phyloP scores from a whole-genome alignment of 352 stramenopile genomes.

The Globisporangium alternatum region DNA sequence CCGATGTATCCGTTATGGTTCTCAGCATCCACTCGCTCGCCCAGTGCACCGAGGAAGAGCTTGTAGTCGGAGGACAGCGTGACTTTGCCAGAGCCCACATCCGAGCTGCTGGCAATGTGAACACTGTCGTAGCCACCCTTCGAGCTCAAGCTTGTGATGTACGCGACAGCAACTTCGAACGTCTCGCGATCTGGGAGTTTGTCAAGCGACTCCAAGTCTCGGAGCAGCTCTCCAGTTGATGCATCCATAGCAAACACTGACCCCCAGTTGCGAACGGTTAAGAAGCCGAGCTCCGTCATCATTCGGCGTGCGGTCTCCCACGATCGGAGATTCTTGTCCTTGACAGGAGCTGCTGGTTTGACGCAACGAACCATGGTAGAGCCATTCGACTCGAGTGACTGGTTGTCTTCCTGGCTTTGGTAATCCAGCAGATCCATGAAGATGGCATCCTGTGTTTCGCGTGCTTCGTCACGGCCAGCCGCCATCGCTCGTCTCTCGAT shows the following conservation, averaged over 20 bases:
- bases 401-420: conserved; percentile 57
- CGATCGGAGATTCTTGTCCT: conserved; percentile 56
- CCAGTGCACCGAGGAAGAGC: conserved; percentile 64
- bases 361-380: conserved; percentile 20
- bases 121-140: conserved; percentile 78
- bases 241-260: conserved; percentile 80
- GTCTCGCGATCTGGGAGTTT: conserved; percentile 75
- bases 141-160: conserved; percentile 61
- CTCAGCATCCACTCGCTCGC: conserved; percentile 48
- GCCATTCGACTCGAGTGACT: conserved; percentile 22
- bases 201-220: conserved; percentile 69
- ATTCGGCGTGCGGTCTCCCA: conserved; percentile 78
- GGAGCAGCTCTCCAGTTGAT: conserved; percentile 44
- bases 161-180: conserved; percentile 81
- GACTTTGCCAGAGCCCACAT: conserved; percentile 38
- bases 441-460: conserved; percentile 55
- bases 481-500: conserved; percentile 62
- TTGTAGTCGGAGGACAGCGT: conserved; percentile 65
- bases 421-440: conserved; percentile 62
- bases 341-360: conserved; percentile 43
- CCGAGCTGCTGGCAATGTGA: conserved; percentile 49
- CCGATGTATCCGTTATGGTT: conserved; percentile 51
- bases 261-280: conserved; percentile 84
- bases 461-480: conserved; percentile 45
- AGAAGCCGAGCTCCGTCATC: conserved; percentile 81